A percentile compares a stretch with the other conserved stretches of the same genome.
These are phyloP conservation scores for Flaveria floridana DNA, from an alignment of 140 eudicot genomes.

Conservation along the genomic window DNA sequence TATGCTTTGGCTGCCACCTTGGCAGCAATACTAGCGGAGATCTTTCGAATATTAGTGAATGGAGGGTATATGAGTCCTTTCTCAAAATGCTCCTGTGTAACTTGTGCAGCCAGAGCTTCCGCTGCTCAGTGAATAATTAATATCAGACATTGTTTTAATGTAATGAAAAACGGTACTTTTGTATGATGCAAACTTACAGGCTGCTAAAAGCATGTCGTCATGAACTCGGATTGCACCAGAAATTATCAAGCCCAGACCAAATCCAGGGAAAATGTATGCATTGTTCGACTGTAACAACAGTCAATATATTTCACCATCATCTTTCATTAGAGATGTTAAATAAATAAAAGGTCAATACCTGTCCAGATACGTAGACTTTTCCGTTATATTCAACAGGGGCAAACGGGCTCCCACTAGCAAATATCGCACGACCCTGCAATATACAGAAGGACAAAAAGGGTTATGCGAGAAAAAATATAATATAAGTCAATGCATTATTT, in stretches of 20 bases:
- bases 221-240: constrained; percentile 93
- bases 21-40: constrained; percentile 83
- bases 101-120: constrained; percentile 56
- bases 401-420: constrained; percentile 93
- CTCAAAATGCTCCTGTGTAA: constrained; percentile 50
- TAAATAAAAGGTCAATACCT: constrained; percentile 42
- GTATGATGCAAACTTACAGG: constrained; percentile 47
- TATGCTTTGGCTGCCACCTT: constrained; percentile 81
- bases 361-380: constrained; percentile 65
- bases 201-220: constrained; percentile 89
- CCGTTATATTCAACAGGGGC: constrained; percentile 71
- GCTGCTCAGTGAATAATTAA: constrained; percentile 38
- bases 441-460: neutral
- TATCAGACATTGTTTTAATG: neutral
- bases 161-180: neutral
- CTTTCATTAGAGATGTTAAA: neutral
- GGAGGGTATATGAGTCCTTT: constrained; percentile 84
- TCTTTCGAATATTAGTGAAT: constrained; percentile 65
- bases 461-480: neutral
- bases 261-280: constrained; percentile 81
- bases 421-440: constrained; percentile 75
- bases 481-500: neutral
- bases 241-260: constrained; percentile 78
- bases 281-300: constrained; percentile 55
- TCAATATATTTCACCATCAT: constrained; percentile 18